A percentile compares a stretch with the other conserved stretches of the same genome.
Evolutionary conservation across 176 grass and related monocot species (phyloP).

Genomic region (Carex littledalei): DNA sequence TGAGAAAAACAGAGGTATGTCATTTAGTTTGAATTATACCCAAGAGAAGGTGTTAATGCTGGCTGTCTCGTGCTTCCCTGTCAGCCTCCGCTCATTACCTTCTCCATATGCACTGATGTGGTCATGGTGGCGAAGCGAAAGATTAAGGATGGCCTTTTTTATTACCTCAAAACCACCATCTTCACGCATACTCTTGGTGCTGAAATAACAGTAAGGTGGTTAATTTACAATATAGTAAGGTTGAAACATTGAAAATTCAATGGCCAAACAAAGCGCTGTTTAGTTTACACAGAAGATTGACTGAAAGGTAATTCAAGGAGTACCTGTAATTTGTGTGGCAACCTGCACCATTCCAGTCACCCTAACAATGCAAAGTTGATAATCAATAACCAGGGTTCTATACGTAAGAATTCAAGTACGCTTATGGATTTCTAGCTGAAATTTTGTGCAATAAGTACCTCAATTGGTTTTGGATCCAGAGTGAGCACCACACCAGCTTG

Average conservation of each 20-base stretch:
- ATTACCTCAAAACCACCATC: slow-evolving; percentile 87
- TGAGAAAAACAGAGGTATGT: background rate
- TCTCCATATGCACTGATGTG: slow-evolving; percentile 97
- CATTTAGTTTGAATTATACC: slow-evolving; percentile 40
- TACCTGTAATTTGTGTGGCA: slow-evolving; percentile 99
- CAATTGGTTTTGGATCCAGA: slow-evolving; percentile 97
- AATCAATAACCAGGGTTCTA: background rate
- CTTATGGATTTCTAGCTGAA: slow-evolving; percentile 5
- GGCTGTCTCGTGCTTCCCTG: slow-evolving; percentile 89
- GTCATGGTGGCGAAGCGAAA: slow-evolving; percentile 81
- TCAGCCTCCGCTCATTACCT: slow-evolving; percentile 93
- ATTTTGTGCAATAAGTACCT: slow-evolving; percentile 39
- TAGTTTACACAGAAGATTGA: background rate
- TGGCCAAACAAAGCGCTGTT: background rate
- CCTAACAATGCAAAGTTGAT: slow-evolving; percentile 36
- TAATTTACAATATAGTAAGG: slow-evolving; percentile 6
- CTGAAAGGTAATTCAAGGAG: background rate
- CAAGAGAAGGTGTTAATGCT: slow-evolving; percentile 91
- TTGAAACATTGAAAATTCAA: background rate
- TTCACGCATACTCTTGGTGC: slow-evolving; percentile 86
- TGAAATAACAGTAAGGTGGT: slow-evolving; percentile 35
- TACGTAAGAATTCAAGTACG: background rate
- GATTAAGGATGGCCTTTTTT: slow-evolving; percentile 94
- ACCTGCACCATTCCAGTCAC: slow-evolving; percentile 99
- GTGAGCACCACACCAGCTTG: slow-evolving; percentile 93